Evolutionary conservation across 2,329 filamentous ascomycete species (phyloP).

Genomic region (Hypoxylon sp.): DNA sequence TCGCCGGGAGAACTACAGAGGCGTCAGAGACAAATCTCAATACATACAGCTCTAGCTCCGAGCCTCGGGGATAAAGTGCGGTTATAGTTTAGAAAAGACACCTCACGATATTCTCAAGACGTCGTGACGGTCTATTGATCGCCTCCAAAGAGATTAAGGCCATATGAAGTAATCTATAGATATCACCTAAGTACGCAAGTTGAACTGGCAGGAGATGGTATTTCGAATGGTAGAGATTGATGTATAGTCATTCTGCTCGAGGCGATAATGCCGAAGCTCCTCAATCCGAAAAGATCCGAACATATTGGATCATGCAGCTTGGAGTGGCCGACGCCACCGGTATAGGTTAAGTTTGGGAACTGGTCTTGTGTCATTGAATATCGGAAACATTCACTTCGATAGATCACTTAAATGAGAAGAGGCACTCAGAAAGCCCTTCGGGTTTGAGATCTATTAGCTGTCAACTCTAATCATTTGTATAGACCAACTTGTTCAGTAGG

Average conservation of each 20-base stretch:
- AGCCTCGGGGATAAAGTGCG: neutral
- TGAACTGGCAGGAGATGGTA: neutral
- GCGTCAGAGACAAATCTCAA: neutral
- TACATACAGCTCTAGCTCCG: neutral
- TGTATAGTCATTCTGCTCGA: neutral
- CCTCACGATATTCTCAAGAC: conserved; percentile 1
- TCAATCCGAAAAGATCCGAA: neutral
- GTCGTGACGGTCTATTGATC: neutral
- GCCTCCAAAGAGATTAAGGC: neutral
- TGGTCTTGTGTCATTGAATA: neutral
- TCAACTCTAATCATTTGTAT: neutral
- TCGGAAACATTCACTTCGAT: neutral
- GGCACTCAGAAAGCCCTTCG: neutral
- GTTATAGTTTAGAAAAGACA: neutral
- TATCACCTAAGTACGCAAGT: neutral
- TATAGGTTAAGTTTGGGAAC: neutral
- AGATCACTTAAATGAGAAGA: neutral
- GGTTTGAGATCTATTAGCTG: neutral
- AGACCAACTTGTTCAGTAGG: neutral
- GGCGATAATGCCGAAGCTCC: neutral
- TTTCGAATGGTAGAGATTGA: neutral
- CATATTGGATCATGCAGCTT: neutral
- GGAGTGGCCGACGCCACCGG: neutral
- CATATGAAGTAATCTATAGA: neutral
- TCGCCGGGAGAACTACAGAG: neutral